phyloP scores from a whole-genome alignment of 768 basidiomycete species.

The Kwoniella mangroviensis region DNA sequence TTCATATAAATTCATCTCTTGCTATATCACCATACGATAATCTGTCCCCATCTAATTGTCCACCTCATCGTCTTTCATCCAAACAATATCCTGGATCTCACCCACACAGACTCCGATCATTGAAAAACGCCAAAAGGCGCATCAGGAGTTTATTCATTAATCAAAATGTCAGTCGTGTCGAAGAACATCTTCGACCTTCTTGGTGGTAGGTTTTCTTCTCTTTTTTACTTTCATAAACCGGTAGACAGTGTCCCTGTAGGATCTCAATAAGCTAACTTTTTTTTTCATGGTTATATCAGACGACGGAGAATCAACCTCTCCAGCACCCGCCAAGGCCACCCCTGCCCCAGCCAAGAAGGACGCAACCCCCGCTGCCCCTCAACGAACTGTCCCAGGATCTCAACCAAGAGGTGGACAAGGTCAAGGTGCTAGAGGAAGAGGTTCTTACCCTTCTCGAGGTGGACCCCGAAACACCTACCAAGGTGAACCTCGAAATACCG shows the following conservation, averaged over 20 bases:
- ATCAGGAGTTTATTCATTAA: slow-evolving; percentile 15
- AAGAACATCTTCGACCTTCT: slow-evolving; percentile 55
- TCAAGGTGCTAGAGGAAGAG: slow-evolving; percentile 38
- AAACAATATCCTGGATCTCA: background rate
- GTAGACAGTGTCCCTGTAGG: background rate
- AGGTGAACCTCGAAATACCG: slow-evolving; percentile 42
- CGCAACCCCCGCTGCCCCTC: slow-evolving; percentile 32
- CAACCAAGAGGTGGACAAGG: slow-evolving; percentile 27
- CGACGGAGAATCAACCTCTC: slow-evolving; percentile 50
- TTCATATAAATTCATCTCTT: background rate
- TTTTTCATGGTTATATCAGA: slow-evolving; percentile 19
- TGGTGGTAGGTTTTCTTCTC: slow-evolving; percentile 41
- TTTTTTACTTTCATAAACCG: background rate
- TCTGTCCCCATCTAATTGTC: background rate
- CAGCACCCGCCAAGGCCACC: slow-evolving; percentile 37
- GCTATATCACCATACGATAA: background rate
- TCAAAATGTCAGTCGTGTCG: slow-evolving; percentile 50
- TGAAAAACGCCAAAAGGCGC: slow-evolving; percentile 25
- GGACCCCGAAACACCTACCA: slow-evolving; percentile 46
- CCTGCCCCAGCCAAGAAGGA: slow-evolving; percentile 43
- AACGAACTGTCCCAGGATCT: slow-evolving; percentile 52
- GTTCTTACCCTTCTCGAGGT: slow-evolving; percentile 50
- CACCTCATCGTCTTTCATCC: too few relatives aligned
- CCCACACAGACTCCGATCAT: slow-evolving; percentile 16
- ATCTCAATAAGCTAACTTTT: background rate